Evolutionary conservation across 257 asterid genomes (phyloP), one percentile per base, ranked within the genome.

Genomic region (Nicotiana tabacum): DNA sequence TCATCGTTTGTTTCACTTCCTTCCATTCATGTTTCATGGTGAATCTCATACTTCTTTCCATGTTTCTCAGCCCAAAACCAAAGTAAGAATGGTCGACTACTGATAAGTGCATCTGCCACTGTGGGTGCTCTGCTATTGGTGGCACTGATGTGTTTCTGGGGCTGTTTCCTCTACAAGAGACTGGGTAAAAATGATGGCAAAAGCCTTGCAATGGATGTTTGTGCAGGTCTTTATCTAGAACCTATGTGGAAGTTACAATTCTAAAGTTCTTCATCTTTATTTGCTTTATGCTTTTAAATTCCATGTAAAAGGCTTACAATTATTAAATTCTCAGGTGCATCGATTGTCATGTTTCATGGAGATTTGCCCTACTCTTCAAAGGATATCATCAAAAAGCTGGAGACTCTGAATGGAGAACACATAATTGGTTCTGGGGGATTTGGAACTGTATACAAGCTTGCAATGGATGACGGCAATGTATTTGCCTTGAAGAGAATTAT

Each of bases 131-230:
- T 95, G 88, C 97, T 95, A 88, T 88, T 93, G 85, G 97, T 95
- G 53, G 98, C 98, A 55, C 92, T 95, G 17, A 93, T 95, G 97
- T 95, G 98, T 88, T 95, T 91, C 93, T 92, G 98, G 97, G 98
- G 98, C 27, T 95, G 98, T 87, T 91, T 86, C 87, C 88, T 93
- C 85, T 92, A 92, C 85, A 92, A 95, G 87, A 93, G 94, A 89
- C 93, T 91, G 80, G 95, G 94, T 61, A 95, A 93, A 91, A 87
- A 88, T 80, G 97, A 91, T 16, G 88, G 86, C 83, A 89, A 86
- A 90, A 91, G 92, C 88, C 93, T 93, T 35, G 98, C 94, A 11
- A 90, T 90, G 85, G 98, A 91, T 85, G 92, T 92, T 85, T 60
- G 93, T 84, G 95, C 97, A 93, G 99, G 98, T 95, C 51, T 74